Evolutionary conservation across 2,329 filamentous ascomycete species (phyloP).

Genomic region (Aspergillus glaucus): DNA sequence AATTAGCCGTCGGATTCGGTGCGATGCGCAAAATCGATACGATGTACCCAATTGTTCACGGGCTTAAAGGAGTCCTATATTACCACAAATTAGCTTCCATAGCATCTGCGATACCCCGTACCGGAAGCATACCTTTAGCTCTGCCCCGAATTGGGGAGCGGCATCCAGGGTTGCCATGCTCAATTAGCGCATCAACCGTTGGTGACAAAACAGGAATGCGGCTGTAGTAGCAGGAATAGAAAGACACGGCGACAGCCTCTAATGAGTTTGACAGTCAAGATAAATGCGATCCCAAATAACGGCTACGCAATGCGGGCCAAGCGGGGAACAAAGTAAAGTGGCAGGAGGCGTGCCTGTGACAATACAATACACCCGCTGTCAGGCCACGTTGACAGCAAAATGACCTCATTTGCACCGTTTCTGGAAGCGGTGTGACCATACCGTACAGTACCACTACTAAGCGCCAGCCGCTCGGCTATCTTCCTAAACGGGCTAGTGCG

Average conservation of each 20-base stretch:
- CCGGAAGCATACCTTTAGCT: conserved; percentile 68
- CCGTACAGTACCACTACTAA: conserved; percentile 7
- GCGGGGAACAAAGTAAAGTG: conserved; percentile 18
- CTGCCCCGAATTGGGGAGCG: conserved; percentile 80
- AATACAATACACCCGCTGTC: conserved; percentile 18
- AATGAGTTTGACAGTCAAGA: no score
- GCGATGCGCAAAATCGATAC: not conserved
- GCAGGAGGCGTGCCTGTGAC: conserved; percentile 23
- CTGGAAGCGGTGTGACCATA: conserved; percentile 1
- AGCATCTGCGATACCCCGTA: not conserved
- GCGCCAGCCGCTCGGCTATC: conserved; percentile 2
- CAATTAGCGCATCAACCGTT: conserved; percentile 18
- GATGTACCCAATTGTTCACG: conserved; percentile 74
- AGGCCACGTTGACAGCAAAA: conserved; percentile 11
- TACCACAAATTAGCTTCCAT: not conserved
- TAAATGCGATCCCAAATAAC: not conserved
- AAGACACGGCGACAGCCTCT: not conserved
- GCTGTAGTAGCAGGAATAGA: not conserved
- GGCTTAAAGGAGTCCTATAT: conserved; percentile 92
- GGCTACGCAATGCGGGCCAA: conserved; percentile 6
- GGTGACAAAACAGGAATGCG: conserved; percentile 1
- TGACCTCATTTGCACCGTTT: not conserved
- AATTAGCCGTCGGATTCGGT: conserved; percentile 12
- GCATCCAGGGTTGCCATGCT: conserved; percentile 76
- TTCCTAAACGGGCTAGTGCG: conserved; percentile 10